Percentiles rank a stretch among this genome's conserved stretches.
Evolutionary conservation across 2,329 filamentous ascomycete species (phyloP).

Genomic region (Thielaviopsis populi): DNA sequence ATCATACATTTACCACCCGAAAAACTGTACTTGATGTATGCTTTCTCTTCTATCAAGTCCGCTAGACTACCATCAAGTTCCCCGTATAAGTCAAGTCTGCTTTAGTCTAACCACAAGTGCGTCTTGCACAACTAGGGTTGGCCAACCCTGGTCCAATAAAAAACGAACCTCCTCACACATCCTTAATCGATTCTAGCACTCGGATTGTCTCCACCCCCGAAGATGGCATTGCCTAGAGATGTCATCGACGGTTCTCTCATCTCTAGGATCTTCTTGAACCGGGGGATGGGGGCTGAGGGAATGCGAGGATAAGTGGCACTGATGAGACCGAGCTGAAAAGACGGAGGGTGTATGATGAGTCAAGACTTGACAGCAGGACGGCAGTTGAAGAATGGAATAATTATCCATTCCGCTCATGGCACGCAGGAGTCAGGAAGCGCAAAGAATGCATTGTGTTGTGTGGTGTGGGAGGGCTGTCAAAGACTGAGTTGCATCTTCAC

Average conservation of each 20-base stretch:
- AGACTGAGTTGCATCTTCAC: neutral
- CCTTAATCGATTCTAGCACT: neutral
- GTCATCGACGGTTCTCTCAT: neutral
- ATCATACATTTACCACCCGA: neutral
- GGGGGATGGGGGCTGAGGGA: neutral
- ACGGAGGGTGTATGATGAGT: constrained; percentile 1
- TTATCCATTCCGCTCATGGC: neutral
- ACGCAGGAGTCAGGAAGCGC: neutral
- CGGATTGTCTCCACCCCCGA: too few relatives aligned
- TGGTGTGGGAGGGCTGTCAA: neutral
- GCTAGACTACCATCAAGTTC: neutral
- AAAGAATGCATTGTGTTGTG: neutral
- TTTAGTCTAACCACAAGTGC: neutral
- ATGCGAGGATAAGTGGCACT: neutral
- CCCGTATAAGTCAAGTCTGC: neutral
- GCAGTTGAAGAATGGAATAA: neutral
- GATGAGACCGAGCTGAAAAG: constrained; percentile 2
- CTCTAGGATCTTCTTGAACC: neutral
- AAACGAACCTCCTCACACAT: neutral
- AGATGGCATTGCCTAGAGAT: neutral
- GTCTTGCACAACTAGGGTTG: neutral
- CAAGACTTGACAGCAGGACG: neutral
- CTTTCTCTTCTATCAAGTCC: neutral
- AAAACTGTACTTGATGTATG: neutral
- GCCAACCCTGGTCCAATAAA: neutral